These are phyloP conservation scores for Aspergillus vadensis DNA, from an alignment of 2,329 filamentous ascomycete species.

Conservation along the genomic window DNA sequence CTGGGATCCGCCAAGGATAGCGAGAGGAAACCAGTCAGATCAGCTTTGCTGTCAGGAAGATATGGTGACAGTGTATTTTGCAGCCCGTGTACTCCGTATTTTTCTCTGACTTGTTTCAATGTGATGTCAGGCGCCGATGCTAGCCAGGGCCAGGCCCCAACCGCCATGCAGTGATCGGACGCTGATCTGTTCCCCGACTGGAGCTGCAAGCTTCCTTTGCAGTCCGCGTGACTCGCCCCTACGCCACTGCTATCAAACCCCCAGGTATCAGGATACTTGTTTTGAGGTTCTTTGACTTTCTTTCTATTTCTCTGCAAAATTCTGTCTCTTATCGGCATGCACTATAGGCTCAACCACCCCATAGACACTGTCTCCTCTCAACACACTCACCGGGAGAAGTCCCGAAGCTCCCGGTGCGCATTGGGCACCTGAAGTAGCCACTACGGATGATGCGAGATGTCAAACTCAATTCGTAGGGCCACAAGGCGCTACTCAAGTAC, in stretches of 20 bases:
- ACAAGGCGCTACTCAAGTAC: background rate
- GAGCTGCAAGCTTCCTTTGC: conserved; percentile 10
- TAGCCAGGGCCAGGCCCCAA: conserved; percentile 19
- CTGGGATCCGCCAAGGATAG: conserved; percentile 7
- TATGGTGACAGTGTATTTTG: background rate
- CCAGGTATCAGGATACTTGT: too few species aligned
- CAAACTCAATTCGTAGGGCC: too few species aligned
- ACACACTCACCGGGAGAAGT: too few species aligned
- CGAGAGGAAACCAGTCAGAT: conserved; percentile 5
- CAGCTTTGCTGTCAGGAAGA: background rate
- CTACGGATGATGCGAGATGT: too few species aligned
- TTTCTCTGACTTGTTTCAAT: background rate
- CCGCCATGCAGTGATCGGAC: conserved; percentile 24
- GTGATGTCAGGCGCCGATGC: conserved; percentile 22
- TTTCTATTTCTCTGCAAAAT: too few species aligned
- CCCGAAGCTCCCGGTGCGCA: too few species aligned
- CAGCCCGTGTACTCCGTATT: background rate
- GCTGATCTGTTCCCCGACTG: conserved; percentile 17
- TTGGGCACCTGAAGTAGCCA: too few species aligned
- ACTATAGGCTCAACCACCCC: too few species aligned
- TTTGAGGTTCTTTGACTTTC: too few species aligned
- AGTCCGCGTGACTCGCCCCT: conserved; percentile 19
- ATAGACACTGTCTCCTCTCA: too few species aligned
- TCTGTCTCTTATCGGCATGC: too few species aligned
- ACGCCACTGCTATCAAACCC: background rate